These are phyloP conservation scores for Triticum aestivum DNA, from an alignment of 176 grass and related monocot species.

Conservation along the genomic window IWGSC_CS_RefSeq_v2.1 NC_057808.1:425580825-425581324, in stretches of 20 bases:
- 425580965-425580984: neutral
- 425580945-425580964: neutral
- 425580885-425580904: neutral
- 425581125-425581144: neutral
- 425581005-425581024: neutral
- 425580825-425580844: neutral
- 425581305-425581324: neutral
- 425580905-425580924: neutral
- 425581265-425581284: neutral
- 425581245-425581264: neutral
- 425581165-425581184: neutral
- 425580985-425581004: neutral
- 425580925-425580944: neutral
- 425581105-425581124: neutral
- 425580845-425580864: neutral
- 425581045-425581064: neutral
- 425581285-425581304: neutral
- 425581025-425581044: neutral
- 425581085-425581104: neutral
- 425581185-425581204: neutral
- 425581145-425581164: neutral
- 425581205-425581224: neutral
- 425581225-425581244: neutral
- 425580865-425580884: neutral
- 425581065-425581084: neutral